These are phyloP conservation scores for Cladobotryum mycophilum DNA, from an alignment of 2,329 filamentous ascomycete species.

Conservation along the genomic window DNA sequence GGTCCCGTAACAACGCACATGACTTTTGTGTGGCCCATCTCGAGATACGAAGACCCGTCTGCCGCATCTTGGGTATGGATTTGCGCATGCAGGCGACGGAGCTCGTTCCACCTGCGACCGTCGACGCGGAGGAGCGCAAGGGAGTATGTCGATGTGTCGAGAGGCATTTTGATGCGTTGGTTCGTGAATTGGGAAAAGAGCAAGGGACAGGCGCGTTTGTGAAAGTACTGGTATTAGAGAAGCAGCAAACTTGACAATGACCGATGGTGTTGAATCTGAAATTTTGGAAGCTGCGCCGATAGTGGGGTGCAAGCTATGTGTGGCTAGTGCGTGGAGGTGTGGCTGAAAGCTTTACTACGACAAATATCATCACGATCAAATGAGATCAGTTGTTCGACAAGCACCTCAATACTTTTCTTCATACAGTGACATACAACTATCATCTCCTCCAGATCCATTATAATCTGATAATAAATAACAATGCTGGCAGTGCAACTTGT, in stretches of 20 bases:
- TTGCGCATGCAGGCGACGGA: conserved; percentile 80
- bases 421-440: not conserved
- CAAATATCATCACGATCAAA: too few species aligned
- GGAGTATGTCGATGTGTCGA: conserved; percentile 88
- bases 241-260: not conserved
- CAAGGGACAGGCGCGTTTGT: not conserved
- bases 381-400: too few species aligned
- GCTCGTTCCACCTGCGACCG: conserved; percentile 92
- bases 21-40: conserved; percentile 96
- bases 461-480: not conserved
- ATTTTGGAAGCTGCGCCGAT: conserved; percentile 7
- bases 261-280: not conserved
- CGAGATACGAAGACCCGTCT: conserved; percentile 87
- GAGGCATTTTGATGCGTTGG: conserved; percentile 58
- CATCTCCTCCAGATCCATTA: too few species aligned
- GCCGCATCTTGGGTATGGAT: conserved; percentile 89
- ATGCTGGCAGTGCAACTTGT: not conserved
- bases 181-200: not conserved
- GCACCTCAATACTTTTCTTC: not conserved
- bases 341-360: not conserved
- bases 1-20: conserved; percentile 89
- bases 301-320: conserved; percentile 9
- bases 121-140: conserved; percentile 78
- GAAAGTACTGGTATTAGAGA: not conserved
- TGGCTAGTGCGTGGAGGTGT: conserved; percentile 1